A percentile compares a stretch with the other conserved stretches of the same genome.
Conservation (phyloP, 225 moss, liverwort and hornwort species). For the Sphagnum contortum region DNA sequence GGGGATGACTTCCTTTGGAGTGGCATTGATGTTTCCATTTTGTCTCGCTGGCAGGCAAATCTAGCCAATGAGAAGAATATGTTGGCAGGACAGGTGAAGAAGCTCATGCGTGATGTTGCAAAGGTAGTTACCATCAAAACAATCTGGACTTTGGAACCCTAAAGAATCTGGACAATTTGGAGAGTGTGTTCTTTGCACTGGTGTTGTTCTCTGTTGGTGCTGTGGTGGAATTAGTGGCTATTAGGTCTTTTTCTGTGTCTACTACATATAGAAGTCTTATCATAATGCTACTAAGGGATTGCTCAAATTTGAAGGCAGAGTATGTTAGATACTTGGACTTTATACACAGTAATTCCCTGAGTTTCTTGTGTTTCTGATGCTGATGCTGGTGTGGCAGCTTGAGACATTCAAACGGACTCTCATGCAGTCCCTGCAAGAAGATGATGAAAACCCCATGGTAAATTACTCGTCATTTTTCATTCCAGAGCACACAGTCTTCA, state of each 20-base stretch:
- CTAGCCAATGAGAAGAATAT: slow-evolving; percentile 71
- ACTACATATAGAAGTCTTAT: background rate
- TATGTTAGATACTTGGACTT: no score
- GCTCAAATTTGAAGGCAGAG: background rate
- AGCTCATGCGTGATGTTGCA: slow-evolving; percentile 82
- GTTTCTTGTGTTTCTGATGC: background rate
- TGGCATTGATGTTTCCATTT: no score
- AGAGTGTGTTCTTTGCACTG: no score
- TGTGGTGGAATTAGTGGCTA: background rate
- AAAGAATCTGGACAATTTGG: no score
- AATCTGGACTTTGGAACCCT: no score
- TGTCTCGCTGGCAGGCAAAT: slow-evolving; percentile 37
- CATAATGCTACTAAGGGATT: background rate
- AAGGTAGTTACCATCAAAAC: slow-evolving; percentile 30
- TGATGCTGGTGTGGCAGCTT: slow-evolving; percentile 33
- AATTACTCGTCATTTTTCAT: slow-evolving; percentile 6
- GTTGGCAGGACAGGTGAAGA: slow-evolving; percentile 73
- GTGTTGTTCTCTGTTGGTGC: background rate
- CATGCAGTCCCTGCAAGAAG: slow-evolving; percentile 92
- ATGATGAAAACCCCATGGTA: slow-evolving; percentile 49
- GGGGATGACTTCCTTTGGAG: no score
- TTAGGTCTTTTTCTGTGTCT: background rate
- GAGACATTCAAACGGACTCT: slow-evolving; percentile 92
- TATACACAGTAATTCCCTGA: no score
- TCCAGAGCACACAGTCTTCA: no score